A percentile compares a stretch with the other conserved stretches of the same genome.
Evolutionary conservation across 352 stramenopile species (phyloP).

Genomic region (Lagenidium sp.): DNA sequence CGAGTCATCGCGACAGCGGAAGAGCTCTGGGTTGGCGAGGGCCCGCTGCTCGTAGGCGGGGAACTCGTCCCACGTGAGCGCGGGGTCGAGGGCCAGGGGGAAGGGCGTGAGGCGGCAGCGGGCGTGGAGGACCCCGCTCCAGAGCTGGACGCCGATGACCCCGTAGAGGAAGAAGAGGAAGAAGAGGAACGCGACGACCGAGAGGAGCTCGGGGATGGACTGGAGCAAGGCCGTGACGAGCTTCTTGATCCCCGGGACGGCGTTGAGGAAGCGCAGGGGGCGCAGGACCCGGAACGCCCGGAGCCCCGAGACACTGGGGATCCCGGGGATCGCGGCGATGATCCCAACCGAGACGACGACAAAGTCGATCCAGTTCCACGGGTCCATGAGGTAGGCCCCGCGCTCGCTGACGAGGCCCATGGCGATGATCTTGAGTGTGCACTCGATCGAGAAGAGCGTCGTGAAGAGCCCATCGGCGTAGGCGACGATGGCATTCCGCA

Average conservation of each 20-base stretch:
- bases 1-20: no score
- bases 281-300: conserved; percentile 54
- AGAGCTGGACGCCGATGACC: conserved; percentile 79
- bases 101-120: conserved; percentile 64
- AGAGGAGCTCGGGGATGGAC: conserved; percentile 68
- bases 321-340: conserved; percentile 49
- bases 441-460: conserved; percentile 81
- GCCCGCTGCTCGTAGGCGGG: no score
- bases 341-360: conserved; percentile 84
- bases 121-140: conserved; percentile 50
- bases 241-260: conserved; percentile 68
- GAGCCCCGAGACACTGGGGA: conserved; percentile 51
- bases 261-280: conserved; percentile 46
- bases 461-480: conserved; percentile 47
- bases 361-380: conserved; percentile 90
- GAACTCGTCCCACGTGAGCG: conserved; percentile 20
- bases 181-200: conserved; percentile 66
- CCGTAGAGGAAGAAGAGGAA: conserved; percentile 86
- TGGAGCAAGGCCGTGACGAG: conserved; percentile 67
- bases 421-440: conserved; percentile 84
- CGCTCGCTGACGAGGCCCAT: conserved; percentile 67
- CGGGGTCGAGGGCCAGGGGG: conserved; percentile 38
- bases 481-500: conserved; percentile 50
- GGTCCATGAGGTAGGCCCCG: conserved; percentile 75
- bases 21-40: no score